Conservation (phyloP, 148 eudicot genomes). For the Rhododendron molle region DNA sequence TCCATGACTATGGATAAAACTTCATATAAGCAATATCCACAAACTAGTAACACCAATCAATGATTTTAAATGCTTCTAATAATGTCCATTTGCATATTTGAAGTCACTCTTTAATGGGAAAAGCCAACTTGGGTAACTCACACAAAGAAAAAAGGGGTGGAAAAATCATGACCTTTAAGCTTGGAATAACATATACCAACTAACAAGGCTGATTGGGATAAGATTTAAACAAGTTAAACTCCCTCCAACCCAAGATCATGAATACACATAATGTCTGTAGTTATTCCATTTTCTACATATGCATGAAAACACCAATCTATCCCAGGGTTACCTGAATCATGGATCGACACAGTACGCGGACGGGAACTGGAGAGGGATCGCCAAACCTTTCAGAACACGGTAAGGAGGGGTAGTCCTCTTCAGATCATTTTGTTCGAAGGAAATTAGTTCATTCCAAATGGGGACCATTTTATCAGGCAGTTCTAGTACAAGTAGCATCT, state of each 20-base stretch:
- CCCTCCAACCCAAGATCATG: neutral
- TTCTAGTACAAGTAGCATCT: no score
- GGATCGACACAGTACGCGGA: no score
- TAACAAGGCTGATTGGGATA: neutral
- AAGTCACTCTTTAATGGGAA: neutral
- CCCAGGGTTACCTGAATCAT: no score
- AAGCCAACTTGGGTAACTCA: neutral
- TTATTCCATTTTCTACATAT: neutral
- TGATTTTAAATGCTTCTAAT: neutral
- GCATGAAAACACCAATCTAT: no score
- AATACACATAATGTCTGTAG: neutral
- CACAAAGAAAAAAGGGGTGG: no score
- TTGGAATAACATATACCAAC: neutral
- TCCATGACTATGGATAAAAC: neutral
- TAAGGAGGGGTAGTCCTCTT: no score
- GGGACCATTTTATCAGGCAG: no score
- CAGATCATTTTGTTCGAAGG: no score
- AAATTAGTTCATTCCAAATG: no score
- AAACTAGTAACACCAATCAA: neutral
- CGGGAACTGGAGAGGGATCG: no score
- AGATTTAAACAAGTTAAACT: neutral
- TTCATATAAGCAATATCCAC: neutral
- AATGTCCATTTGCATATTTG: neutral
- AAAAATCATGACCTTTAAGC: neutral
- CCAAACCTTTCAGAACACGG: no score